phyloP scores from a whole-genome alignment of 148 eudicot genomes.

The Rhododendron ovatum region DNA sequence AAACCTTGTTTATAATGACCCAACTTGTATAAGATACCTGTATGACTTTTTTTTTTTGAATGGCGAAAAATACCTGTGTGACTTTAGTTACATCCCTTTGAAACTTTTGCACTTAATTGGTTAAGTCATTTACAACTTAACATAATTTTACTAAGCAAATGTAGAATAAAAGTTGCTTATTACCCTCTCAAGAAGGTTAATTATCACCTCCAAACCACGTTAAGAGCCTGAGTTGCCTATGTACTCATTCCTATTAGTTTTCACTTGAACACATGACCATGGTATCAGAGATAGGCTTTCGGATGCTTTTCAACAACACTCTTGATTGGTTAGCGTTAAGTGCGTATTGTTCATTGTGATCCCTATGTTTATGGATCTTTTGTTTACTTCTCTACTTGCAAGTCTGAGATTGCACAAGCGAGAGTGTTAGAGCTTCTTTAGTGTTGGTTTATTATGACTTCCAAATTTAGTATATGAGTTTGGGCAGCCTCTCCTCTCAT shows the following conservation, averaged over 20 bases:
- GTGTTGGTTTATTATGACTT: not conserved
- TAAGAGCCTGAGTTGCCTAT: not conserved
- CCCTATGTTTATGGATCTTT: not conserved
- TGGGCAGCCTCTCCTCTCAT: not conserved
- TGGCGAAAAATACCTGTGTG: not conserved
- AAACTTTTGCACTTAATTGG: not conserved
- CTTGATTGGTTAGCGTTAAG: not conserved
- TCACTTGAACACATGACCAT: not conserved
- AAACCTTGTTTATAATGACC: not conserved
- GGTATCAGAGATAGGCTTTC: not conserved
- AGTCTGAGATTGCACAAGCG: not conserved
- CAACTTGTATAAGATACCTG: not conserved
- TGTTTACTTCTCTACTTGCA: not conserved
- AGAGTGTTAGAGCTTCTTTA: not conserved
- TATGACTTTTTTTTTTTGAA: not conserved
- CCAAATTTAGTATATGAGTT: not conserved
- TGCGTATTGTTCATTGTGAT: not conserved
- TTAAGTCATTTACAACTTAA: not conserved
- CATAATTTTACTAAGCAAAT: not conserved
- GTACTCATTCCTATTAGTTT: not conserved
- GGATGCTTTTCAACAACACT: not conserved
- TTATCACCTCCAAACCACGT: not conserved
- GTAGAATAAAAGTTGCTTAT: not conserved
- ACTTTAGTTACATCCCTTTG: not conserved
- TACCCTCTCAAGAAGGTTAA: not conserved